phyloP scores from a whole-genome alignment of 805 yeast species.

The Nakazawaea wickerhamii region DNA sequence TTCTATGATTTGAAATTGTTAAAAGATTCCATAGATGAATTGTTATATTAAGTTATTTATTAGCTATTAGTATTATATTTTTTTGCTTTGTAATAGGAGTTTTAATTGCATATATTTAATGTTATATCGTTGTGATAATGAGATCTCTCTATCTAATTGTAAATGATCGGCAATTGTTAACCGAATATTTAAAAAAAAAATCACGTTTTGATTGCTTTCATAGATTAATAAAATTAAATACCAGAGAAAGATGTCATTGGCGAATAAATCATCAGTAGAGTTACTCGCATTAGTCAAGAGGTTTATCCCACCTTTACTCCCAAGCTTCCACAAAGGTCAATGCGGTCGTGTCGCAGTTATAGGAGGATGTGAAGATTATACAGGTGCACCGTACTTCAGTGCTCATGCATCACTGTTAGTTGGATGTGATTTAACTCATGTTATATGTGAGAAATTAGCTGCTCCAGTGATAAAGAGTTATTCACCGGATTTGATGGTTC shows the following conservation, averaged over 20 bases:
- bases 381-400: constrained; percentile 94
- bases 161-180: too few species aligned
- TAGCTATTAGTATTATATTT: neutral
- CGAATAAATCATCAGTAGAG: constrained; percentile 24
- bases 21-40: constrained; percentile 26
- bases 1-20: constrained; percentile 58
- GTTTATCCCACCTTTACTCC: constrained; percentile 71
- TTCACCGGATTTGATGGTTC: constrained; percentile 94
- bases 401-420: constrained; percentile 77
- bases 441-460: constrained; percentile 79
- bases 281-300: constrained; percentile 43
- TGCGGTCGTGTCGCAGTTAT: constrained; percentile 80
- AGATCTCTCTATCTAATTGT: too few species aligned
- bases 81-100: neutral
- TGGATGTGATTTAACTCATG: constrained; percentile 87
- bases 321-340: constrained; percentile 83
- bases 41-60: neutral
- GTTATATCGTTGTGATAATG: neutral
- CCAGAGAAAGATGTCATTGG: constrained; percentile 8
- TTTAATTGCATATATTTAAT: neutral
- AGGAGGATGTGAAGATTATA: constrained; percentile 94
- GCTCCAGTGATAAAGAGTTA: constrained; percentile 79
- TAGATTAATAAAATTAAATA: too few species aligned
- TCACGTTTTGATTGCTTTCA: neutral
- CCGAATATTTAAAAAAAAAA: too few species aligned